These are phyloP conservation scores for Phtheirospermum japonicum DNA, from an alignment of 257 asterid species.

Conservation along the genomic window DNA sequence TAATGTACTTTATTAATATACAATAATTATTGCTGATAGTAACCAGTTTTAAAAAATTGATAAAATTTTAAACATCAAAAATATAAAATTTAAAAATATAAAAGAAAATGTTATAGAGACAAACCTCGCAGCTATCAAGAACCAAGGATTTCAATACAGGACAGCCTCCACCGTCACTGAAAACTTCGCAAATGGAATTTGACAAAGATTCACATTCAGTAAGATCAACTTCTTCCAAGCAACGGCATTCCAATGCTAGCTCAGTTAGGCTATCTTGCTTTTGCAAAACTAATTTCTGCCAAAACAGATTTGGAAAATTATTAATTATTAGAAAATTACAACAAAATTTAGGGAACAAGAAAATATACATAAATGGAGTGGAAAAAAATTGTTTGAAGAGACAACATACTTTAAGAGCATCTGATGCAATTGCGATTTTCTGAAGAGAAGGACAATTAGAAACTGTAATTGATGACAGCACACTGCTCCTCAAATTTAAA, in stretches of 20 bases:
- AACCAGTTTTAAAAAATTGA: background rate
- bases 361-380: conserved; percentile 8
- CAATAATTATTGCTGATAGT: background rate
- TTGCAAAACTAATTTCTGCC: conserved; percentile 77
- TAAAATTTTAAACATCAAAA: background rate
- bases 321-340: conserved; percentile 11
- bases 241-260: conserved; percentile 56
- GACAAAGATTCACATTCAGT: conserved; percentile 73
- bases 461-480: conserved; percentile 60
- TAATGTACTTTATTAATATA: background rate
- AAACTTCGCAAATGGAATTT: conserved; percentile 66
- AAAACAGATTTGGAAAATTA: conserved; percentile 20
- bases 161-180: conserved; percentile 69
- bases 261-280: conserved; percentile 69
- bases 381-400: conserved; percentile 8
- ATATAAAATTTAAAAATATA: background rate
- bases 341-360: background rate
- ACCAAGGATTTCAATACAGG: conserved; percentile 60
- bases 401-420: conserved; percentile 53
- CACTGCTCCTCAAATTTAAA: conserved; percentile 50
- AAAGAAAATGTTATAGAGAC: background rate
- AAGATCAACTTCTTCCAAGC: conserved; percentile 77
- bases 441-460: conserved; percentile 72
- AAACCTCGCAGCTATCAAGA: conserved; percentile 78
- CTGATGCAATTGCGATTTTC: conserved; percentile 56